Base-by-base conservation (phyloP, 2,329 filamentous ascomycete species). In the Colletotrichum phormii region DNA sequence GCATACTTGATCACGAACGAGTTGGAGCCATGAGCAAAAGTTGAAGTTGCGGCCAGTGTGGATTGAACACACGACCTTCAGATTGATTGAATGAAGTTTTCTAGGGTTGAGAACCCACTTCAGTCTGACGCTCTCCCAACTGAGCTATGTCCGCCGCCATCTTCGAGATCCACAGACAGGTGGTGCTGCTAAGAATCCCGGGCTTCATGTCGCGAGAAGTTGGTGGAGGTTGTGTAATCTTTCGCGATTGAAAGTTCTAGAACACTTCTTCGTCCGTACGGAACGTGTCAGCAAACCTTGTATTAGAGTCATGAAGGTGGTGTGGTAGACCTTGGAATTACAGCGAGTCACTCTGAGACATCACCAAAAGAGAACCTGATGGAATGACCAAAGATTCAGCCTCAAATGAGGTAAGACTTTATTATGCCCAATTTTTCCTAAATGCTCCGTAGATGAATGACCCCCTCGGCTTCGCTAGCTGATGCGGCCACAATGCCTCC, bases 121-220 rank as follows among this genome's bases (percentile, higher is more conserved):
- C 70, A 72, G 70, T 72, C 70, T 72, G 70, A 72, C 70, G 70
- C 70, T 72, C 70, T 72, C 70, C 70, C 70, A 70, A 70, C 70
- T 72, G 66, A 72, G 70, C 70, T 72, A 72, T 72, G 70, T 72
- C 70, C 70, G 70, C 70, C 70, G 65, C 66, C 22, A 57, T 70
- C 70, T 72, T 72, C 65, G 70, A 57, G 65, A 1, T 37, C 22
- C 29, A 15, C 4, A 0, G 0, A 0, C 1, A 1, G 2, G 29
- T 55, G 54, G 26, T 13, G 5, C 11, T 8, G 0, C 46, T 64
- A 72, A 55, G 18, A 72, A 68, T 6, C 64, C 7, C 11, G 49
- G 7, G 15, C 11, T 46, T 5, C 6, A 12, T 11, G 11, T 22
- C 15, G 26, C 29, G 26, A n/a, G 8, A 5, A 4, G 8, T 6